phyloP scores from a whole-genome alignment of 306 rosid genomes.

The Psophocarpus tetragonolobus region DNA sequence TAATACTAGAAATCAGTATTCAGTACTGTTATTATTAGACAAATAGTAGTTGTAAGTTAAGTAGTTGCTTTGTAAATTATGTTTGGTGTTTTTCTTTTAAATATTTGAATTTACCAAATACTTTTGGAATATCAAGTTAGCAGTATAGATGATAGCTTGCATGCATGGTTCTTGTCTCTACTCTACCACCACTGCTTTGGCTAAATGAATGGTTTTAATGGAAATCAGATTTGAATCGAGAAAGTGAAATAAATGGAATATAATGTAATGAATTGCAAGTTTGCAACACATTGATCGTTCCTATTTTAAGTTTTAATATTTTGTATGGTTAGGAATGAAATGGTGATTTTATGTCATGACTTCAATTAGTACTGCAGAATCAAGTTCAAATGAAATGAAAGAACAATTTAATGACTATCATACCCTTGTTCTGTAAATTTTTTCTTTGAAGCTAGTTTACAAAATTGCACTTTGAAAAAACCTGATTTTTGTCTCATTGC shows the following conservation, averaged over 20 bases:
- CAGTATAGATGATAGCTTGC: background rate
- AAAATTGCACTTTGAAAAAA: slow-evolving; percentile 4
- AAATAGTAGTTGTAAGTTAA: slow-evolving; percentile 10
- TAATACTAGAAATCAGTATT: slow-evolving; percentile 4
- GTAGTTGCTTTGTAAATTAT: background rate
- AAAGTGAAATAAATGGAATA: background rate
- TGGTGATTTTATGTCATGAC: background rate
- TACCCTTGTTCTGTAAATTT: background rate
- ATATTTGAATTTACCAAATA: slow-evolving; percentile 10
- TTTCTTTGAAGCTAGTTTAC: background rate
- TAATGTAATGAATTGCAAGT: background rate
- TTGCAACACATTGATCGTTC: background rate
- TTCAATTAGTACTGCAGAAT: background rate
- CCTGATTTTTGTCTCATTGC: background rate
- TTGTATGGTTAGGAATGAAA: slow-evolving; percentile 11
- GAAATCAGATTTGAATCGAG: background rate
- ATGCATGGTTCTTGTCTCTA: slow-evolving; percentile 8
- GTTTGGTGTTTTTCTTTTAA: background rate
- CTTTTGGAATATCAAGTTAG: background rate
- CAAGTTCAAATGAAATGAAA: background rate
- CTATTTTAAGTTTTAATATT: background rate
- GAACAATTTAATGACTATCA: background rate
- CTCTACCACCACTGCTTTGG: background rate
- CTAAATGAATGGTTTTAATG: background rate
- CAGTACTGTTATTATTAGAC: background rate